A percentile compares a stretch with the other conserved stretches of the same genome.
phyloP scores from a whole-genome alignment of 2,329 filamentous ascomycete species.

The Ascochyta pisi region DNA sequence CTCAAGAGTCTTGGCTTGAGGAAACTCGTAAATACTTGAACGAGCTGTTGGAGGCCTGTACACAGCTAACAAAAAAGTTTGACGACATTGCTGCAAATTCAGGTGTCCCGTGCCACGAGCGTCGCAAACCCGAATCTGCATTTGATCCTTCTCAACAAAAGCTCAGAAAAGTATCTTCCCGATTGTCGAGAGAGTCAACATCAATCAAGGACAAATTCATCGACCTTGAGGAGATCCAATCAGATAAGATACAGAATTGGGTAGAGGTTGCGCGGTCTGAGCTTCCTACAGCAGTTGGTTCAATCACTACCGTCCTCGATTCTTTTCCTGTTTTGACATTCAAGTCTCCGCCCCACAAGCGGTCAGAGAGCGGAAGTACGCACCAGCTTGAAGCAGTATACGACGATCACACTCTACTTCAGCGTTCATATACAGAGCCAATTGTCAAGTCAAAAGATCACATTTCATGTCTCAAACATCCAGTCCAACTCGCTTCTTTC shows the following conservation, averaged over 20 bases:
- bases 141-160: conserved; percentile 19
- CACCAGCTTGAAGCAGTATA: not conserved
- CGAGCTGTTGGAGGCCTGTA: conserved; percentile 29
- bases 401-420: not conserved
- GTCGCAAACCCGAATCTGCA: not conserved
- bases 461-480: not conserved
- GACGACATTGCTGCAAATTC: conserved; percentile 41
- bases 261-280: conserved; percentile 25
- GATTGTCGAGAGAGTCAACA: conserved; percentile 13
- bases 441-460: not conserved
- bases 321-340: not conserved
- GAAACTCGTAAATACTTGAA: conserved; percentile 29
- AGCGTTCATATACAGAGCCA: not conserved
- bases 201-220: conserved; percentile 28
- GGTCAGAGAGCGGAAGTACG: not conserved
- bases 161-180: conserved; percentile 18
- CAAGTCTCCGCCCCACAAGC: not conserved
- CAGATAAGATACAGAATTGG: conserved; percentile 25
- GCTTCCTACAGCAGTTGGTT: conserved; percentile 25
- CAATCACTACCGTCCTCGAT: conserved; percentile 17
- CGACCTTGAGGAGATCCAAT: conserved; percentile 7
- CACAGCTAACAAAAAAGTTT: conserved; percentile 34
- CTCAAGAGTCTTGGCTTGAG: conserved; percentile 29
- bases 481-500: not conserved
- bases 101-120: conserved; percentile 23